Base-by-base conservation (phyloP, 179 eudicot species). In the Heliamphora pulchella region DNA sequence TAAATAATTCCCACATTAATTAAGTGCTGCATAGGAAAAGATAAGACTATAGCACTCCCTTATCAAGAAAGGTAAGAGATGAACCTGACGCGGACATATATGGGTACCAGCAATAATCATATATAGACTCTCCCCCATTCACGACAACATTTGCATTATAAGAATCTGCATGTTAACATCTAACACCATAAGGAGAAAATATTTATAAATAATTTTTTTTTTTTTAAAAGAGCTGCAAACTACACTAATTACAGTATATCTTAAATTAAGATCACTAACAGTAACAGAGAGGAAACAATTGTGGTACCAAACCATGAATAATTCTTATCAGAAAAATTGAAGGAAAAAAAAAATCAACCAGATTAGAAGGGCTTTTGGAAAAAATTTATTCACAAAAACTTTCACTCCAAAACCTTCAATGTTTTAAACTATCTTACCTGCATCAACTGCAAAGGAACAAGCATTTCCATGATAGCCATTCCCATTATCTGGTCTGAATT, bases 31-130 rank as follows among this genome's bases (percentile, higher is more conserved):
- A 64, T 31, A 20, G 5, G n/a, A 13, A 17, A 17, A 2, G 15
- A 13, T 5, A 2, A 57, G 15, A 9, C 14, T 44, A 20, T 48
- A 46, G 0, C 71, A 20, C 70, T 55, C 43, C 50, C 2, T 65
- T 61, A 75, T 59, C 67, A 75, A 59, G 14, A 17, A 41, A 61
- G 62, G 18, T 76, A 68, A 76, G 77, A 74, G 76, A 82, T 81
- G 81, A 80, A 96, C 98, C 97, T 88, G 98, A 91, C 87, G 93
- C 88, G 76, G 93, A 90, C 99, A 96, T 96, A 88, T 81, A 86
- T 1, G 99, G 99, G 81, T 96, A 96, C 99, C 99, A 96, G 86
- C 97, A 94, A 82, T 83, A 94, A 83, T 96, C 99, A 87, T 96
- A 96, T 13, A 92, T 88, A 72, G 99, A 83, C 85, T 96, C 99